These are phyloP conservation scores for Fusarium acutatum DNA, from an alignment of 2,329 filamentous ascomycete genomes.

Conservation along the genomic window DNA sequence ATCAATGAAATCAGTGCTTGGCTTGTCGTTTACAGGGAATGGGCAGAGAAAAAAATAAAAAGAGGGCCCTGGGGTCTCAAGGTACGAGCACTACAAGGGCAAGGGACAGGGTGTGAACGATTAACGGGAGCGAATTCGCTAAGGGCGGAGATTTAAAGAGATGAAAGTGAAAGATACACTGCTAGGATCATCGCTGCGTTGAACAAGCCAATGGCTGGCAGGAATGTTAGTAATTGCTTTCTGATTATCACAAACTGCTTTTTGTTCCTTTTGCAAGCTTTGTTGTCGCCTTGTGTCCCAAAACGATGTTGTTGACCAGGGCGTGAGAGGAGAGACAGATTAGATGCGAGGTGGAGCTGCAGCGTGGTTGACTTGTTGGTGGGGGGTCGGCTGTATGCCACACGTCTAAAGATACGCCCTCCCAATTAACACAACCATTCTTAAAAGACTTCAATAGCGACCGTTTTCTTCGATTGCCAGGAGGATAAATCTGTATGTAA, in stretches of 20 bases:
- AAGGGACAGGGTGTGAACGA: constrained; percentile 24
- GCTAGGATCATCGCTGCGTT: background rate
- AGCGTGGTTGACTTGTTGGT: constrained; percentile 9
- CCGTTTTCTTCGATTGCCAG: background rate
- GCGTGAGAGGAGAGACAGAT: constrained; percentile 21
- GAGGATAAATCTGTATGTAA: background rate
- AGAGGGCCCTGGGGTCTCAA: constrained; percentile 30
- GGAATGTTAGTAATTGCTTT: background rate
- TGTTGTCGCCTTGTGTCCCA: background rate
- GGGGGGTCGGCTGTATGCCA: constrained; percentile 1
- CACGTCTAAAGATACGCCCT: background rate
- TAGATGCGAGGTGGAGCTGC: constrained; percentile 8
- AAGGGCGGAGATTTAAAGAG: constrained; percentile 31
- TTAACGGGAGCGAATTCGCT: constrained; percentile 29
- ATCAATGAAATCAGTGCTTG: constrained; percentile 2
- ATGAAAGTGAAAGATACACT: background rate
- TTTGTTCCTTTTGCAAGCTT: background rate
- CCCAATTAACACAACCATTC: background rate
- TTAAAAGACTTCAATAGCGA: background rate
- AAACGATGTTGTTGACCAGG: constrained; percentile 9
- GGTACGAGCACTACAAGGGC: background rate
- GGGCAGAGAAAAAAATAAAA: constrained; percentile 20
- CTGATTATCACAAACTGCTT: background rate
- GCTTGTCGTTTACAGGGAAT: constrained; percentile 10
- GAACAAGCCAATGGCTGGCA: constrained; percentile 6